Base-by-base conservation (phyloP, 352 stramenopile genomes). In the Pythium rhizo-oryzae region DNA sequence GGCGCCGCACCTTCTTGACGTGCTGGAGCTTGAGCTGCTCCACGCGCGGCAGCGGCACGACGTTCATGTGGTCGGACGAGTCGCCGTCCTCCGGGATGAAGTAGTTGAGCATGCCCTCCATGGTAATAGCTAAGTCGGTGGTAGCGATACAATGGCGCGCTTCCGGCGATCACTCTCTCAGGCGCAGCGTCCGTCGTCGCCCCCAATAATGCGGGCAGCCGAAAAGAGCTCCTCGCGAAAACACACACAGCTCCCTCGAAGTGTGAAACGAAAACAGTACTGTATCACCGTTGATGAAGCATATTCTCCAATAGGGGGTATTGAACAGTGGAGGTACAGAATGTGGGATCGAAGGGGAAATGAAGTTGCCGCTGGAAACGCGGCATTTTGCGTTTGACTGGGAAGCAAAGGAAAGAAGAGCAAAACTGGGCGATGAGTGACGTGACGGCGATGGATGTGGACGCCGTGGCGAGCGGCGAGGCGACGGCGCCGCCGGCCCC, bases 21-120 rank as follows among this genome's bases (percentile, higher is more conserved):
- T 95, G 85, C 53, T 89, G 74, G 6, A 95, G 78, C 49, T 79
- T 81, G 47, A 93, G 72, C 69, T 87, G 76, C 13, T 92, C 84
- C 54, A 93, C 85, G 52, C 79, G 82, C n/a, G 87, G 87, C 62
- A 95, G 76, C 33, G 85, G 85, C 65, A 91, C 84, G 54, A 95
- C 83, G 68, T 95, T 95, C 64, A 93, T 65, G 75, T 95, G 87
- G 66, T 95, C 87, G 61, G 84, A 90, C 53, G 84, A 89, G 71
- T 95, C 87, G 43, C 87, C 87, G 74, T 95, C 87, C 67, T 95
- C 87, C 39, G 87, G 87, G 58, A 95, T 77, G 56, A 93, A 93
- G 75, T 95, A 95, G 74, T 95, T 93, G 55, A 95, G 79, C 87
- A 94, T 92, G 55, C 87, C 85, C 62, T 94, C 87, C 87, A 94